Evolutionary conservation across 2,329 filamentous ascomycete species (phyloP).

Genomic region (Diaporthe aspalathi): DNA sequence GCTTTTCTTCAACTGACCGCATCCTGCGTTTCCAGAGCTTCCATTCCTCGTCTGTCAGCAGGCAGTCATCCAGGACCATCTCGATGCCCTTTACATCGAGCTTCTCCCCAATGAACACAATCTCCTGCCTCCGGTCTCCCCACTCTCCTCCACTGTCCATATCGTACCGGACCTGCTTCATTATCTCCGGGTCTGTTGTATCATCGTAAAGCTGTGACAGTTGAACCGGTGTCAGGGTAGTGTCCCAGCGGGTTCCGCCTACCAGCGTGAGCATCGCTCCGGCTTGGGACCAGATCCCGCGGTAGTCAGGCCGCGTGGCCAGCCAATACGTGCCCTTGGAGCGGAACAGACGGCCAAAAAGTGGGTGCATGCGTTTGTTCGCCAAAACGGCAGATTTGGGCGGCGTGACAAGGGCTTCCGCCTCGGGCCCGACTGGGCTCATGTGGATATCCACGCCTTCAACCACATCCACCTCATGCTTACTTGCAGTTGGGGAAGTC

Average conservation of each 20-base stretch:
- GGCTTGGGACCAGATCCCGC: constrained; percentile 72
- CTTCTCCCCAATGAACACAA: constrained; percentile 79
- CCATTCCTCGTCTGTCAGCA: constrained; percentile 71
- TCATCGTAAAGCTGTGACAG: constrained; percentile 49
- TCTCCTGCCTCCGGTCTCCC: constrained; percentile 77
- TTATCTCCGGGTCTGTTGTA: constrained; percentile 58
- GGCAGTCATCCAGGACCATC: constrained; percentile 66
- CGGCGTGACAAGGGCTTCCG: constrained; percentile 49
- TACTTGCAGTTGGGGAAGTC: neutral
- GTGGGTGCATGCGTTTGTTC: constrained; percentile 65
- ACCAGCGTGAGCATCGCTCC: constrained; percentile 72
- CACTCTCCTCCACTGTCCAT: constrained; percentile 68
- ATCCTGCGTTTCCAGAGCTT: constrained; percentile 49
- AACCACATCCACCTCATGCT: constrained; percentile 39
- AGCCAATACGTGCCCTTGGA: constrained; percentile 73
- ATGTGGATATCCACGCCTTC: constrained; percentile 43
- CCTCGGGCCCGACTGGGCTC: constrained; percentile 29
- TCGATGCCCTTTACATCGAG: constrained; percentile 65
- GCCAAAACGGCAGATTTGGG: constrained; percentile 59
- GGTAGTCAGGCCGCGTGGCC: constrained; percentile 64
- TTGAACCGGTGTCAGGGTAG: constrained; percentile 60
- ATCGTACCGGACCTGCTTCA: constrained; percentile 61
- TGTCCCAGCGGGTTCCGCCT: constrained; percentile 69
- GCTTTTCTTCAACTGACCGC: constrained; percentile 27
- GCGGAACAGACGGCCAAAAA: constrained; percentile 67